Base-by-base conservation (phyloP, 768 basidiomycete genomes). In the Tulasnella sp. region DNA sequence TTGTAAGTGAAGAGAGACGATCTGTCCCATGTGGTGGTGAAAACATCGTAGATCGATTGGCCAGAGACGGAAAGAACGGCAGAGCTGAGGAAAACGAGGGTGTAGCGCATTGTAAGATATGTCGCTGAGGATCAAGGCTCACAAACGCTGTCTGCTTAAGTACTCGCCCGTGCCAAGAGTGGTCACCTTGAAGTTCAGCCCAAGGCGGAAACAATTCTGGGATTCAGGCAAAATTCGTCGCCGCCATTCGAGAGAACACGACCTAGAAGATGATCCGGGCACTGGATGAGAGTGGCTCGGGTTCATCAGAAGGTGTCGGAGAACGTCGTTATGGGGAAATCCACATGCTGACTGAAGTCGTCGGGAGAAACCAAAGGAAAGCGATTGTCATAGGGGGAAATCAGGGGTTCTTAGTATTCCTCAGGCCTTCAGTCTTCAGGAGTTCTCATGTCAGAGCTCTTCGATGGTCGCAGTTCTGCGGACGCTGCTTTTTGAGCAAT, bases 1-100 rank as follows among this genome's bases (percentile, higher is more conserved):
- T 69, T 74, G 77, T 83, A 84, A 0, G 85, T 86, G 79, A 89
- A 85, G 37, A 87, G 83, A 66, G 80, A 82, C 16, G 82, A 66
- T 39, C 80, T 67, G 59, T 82, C 80, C 81, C 81, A 81, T 14
- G 79, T 79, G 35, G 81, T 82, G 52, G 12, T 44, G 36, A 52
- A 64, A 19, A 22, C 35, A 47, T 32, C 80, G 72, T 77, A 81
- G 42, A 81, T 81, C 69, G 78, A 77, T 74, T 81, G 80, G 32
- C 78, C 74, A 32, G 75, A 64, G 44, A 73, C 69, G n/a, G 78
- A 76, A 29, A 35, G 72, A 42, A 42, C 19, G 37, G 42, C 26
- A 19, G 39, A 22, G 6, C 16, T 17, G 39, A 42, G 37, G 40
- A 67, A 17, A 22, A 75, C 75, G 69, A 79, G 66, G 17, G 76